Evolutionary conservation across 2,329 filamentous ascomycete genomes (phyloP).

Genomic region (Microsporum ferrugineum): DNA sequence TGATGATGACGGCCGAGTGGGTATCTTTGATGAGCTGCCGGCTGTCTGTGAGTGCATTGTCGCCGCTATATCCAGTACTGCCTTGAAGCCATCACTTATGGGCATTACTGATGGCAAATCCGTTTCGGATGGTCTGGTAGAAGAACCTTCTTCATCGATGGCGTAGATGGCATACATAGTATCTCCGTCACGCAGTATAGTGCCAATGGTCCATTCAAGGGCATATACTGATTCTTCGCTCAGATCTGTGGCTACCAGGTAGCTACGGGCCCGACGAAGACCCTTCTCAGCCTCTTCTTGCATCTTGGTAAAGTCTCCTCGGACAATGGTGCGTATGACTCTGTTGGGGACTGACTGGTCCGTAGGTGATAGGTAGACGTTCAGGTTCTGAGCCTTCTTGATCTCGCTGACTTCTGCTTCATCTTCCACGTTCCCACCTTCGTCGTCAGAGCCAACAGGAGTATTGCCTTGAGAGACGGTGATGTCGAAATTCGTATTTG

Average conservation of each 20-base stretch:
- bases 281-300: constrained; percentile 68
- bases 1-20: constrained; percentile 1
- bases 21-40: constrained; percentile 38
- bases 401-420: constrained; percentile 78
- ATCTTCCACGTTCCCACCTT: background rate
- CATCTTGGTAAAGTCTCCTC: constrained; percentile 70
- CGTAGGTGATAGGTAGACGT: constrained; percentile 68
- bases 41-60: constrained; percentile 52
- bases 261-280: constrained; percentile 69
- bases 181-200: constrained; percentile 84
- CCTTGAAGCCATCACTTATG: constrained; percentile 60
- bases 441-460: constrained; percentile 66
- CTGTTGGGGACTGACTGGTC: constrained; percentile 63
- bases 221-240: constrained; percentile 92
- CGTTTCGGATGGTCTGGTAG: constrained; percentile 36
- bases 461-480: constrained; percentile 48
- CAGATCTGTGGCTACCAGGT: constrained; percentile 88
- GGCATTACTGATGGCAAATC: constrained; percentile 35
- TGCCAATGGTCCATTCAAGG: constrained; percentile 94
- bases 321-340: constrained; percentile 77
- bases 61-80: constrained; percentile 62
- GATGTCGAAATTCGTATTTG: constrained; percentile 72
- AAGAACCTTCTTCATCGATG: constrained; percentile 65
- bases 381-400: constrained; percentile 73
- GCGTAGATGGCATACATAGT: constrained; percentile 89